A percentile compares a stretch with the other conserved stretches of the same genome.
Conservation (phyloP, 306 rosid species). For the Glycyrrhiza uralensis region DNA sequence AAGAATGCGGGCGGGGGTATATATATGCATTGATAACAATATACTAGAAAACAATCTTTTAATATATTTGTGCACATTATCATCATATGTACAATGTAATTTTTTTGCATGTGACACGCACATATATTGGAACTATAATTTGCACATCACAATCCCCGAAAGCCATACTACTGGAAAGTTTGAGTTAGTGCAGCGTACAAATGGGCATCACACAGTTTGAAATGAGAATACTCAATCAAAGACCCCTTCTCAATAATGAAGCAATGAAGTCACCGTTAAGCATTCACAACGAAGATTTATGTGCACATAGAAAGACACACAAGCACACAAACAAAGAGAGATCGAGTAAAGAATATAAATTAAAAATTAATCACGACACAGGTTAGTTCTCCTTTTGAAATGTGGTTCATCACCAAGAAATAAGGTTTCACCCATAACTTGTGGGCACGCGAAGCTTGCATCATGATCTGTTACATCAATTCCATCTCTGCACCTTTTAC, state of each 20-base stretch:
- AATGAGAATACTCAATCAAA: not conserved
- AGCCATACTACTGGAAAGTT: not conserved
- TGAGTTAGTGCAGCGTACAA: not conserved
- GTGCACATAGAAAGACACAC: not conserved
- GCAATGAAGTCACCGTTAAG: not conserved
- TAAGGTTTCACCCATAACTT: constrained; percentile 10
- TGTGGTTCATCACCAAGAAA: constrained; percentile 7
- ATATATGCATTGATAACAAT: not conserved
- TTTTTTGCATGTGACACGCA: not conserved
- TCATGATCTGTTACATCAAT: not conserved
- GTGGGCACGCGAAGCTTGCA: not conserved
- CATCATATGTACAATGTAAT: not conserved
- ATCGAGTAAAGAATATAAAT: not conserved
- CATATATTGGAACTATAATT: not conserved
- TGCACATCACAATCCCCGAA: not conserved
- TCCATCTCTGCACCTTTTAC: too few species aligned
- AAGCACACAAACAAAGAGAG: too few species aligned
- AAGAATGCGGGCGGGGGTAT: not conserved
- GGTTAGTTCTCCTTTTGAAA: not conserved
- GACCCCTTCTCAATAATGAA: not conserved
- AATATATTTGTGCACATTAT: not conserved
- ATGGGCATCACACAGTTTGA: not conserved
- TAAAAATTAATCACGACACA: not conserved
- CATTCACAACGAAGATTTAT: not conserved
- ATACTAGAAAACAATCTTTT: not conserved